A percentile compares a stretch with the other conserved stretches of the same genome.
phyloP scores from a whole-genome alignment of 768 basidiomycete genomes.

The Gloeostereum incarnatum region DNA sequence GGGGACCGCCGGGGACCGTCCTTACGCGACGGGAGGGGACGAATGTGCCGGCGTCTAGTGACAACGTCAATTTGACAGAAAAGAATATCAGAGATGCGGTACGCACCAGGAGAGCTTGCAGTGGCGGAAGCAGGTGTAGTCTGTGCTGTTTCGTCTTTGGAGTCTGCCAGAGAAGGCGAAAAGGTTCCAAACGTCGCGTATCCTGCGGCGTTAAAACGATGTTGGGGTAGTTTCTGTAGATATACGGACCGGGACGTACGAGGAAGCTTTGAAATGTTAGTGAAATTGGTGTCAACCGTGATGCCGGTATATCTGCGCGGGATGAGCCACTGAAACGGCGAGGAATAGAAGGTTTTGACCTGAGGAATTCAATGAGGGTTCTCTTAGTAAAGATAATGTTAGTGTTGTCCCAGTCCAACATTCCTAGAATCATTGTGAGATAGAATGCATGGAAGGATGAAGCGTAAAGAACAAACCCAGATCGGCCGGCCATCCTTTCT shows the following conservation, averaged over 20 bases:
- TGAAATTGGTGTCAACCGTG: slow-evolving; percentile 70
- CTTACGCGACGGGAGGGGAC: slow-evolving; percentile 52
- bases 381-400: slow-evolving; percentile 77
- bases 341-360: slow-evolving; percentile 30
- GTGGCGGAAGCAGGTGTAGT: slow-evolving; percentile 5
- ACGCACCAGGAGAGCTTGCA: slow-evolving; percentile 6
- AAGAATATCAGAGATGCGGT: slow-evolving; percentile 2
- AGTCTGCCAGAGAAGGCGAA: slow-evolving; percentile 16
- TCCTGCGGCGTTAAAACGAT: slow-evolving; percentile 26
- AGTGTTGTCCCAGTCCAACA: slow-evolving; percentile 76
- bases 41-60: slow-evolving; percentile 21
- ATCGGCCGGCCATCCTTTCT: slow-evolving; percentile 63
- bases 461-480: slow-evolving; percentile 37
- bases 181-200: slow-evolving; percentile 66
- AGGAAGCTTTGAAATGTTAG: slow-evolving; percentile 67
- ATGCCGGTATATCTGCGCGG: slow-evolving; percentile 55
- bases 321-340: slow-evolving; percentile 3
- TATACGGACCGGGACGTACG: slow-evolving; percentile 29
- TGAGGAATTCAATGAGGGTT: slow-evolving; percentile 66
- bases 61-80: not conserved
- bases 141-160: slow-evolving; percentile 9
- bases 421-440: slow-evolving; percentile 29
- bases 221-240: slow-evolving; percentile 1
- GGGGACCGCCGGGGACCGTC: slow-evolving; percentile 41
- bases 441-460: not conserved